Percentiles rank a stretch among this genome's conserved stretches.
Evolutionary conservation across 768 basidiomycete genomes (phyloP).

Genomic region (Antrodiella citrinella): DNA sequence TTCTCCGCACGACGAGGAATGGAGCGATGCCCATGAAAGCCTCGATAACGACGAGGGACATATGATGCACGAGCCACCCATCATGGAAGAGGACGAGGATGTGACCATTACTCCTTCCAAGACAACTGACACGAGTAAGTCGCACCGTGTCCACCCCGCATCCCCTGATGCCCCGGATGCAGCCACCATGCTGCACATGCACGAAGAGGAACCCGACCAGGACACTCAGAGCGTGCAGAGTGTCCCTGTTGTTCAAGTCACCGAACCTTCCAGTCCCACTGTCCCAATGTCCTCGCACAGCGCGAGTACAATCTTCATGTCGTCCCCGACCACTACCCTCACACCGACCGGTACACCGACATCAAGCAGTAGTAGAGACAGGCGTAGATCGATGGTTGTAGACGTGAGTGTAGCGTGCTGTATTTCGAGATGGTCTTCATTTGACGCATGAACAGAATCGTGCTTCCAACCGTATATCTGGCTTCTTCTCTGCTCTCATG

Average conservation of each 20-base stretch:
- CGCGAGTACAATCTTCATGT: constrained; percentile 24
- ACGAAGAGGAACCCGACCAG: not conserved
- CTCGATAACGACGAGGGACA: constrained; percentile 27
- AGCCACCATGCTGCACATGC: not conserved
- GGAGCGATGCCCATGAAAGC: constrained; percentile 30
- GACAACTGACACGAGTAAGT: constrained; percentile 16
- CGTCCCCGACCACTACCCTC: constrained; percentile 19
- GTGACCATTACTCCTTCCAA: constrained; percentile 21
- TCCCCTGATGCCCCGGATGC: constrained; percentile 20
- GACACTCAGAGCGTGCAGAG: constrained; percentile 42
- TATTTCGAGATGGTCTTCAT: constrained; percentile 3
- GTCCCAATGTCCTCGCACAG: constrained; percentile 20
- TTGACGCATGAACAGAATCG: constrained; percentile 33
- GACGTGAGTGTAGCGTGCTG: constrained; percentile 41
- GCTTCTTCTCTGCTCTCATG: constrained; percentile 77
- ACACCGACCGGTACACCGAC: constrained; percentile 11
- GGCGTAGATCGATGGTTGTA: constrained; percentile 40
- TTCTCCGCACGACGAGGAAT: constrained; percentile 26
- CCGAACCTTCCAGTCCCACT: constrained; percentile 28
- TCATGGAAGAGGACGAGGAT: constrained; percentile 16
- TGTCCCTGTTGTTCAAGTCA: constrained; percentile 47
- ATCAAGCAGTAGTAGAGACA: constrained; percentile 12
- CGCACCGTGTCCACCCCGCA: constrained; percentile 26
- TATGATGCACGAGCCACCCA: constrained; percentile 17
- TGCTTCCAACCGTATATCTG: constrained; percentile 68